Conservation (phyloP, 1,284 basidiomycete species). For the Fomitopsis schrenkii region DNA sequence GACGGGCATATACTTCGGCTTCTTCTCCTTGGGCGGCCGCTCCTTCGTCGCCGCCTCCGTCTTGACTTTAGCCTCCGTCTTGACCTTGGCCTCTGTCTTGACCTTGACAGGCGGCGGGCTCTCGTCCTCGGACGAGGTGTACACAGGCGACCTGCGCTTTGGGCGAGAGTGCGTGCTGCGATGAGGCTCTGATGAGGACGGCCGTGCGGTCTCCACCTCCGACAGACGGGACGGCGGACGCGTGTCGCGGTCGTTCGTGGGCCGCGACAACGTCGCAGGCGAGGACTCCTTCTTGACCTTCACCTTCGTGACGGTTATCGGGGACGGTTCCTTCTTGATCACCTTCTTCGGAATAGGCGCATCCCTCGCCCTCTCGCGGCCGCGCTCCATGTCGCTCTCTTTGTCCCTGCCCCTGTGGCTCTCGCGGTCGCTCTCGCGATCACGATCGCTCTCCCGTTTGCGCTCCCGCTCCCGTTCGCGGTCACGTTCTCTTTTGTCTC, state of each 20-base stretch:
- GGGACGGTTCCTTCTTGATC: conserved; percentile 21
- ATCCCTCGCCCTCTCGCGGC: background rate
- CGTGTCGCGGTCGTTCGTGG: conserved; percentile 8
- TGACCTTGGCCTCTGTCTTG: background rate
- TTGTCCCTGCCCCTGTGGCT: conserved; percentile 14
- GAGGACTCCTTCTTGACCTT: conserved; percentile 35
- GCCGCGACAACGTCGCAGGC: conserved; percentile 16
- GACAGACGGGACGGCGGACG: conserved; percentile 17
- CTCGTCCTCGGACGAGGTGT: conserved; percentile 63
- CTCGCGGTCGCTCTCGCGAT: conserved; percentile 13
- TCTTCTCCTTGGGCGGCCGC: conserved; percentile 12
- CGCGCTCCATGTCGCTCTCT: conserved; percentile 15
- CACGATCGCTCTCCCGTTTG: conserved; percentile 14
- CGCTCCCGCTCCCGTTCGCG: background rate
- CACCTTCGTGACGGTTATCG: conserved; percentile 18
- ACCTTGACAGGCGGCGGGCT: background rate
- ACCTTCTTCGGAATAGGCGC: conserved; percentile 29
- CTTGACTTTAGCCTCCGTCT: background rate
- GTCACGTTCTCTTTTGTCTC: background rate
- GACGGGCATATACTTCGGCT: conserved; percentile 12
- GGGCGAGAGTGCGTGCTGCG: conserved; percentile 15
- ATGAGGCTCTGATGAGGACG: conserved; percentile 16
- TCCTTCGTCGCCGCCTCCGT: conserved; percentile 3
- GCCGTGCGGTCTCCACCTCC: conserved; percentile 14
- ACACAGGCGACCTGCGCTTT: conserved; percentile 40